Conservation (phyloP, 1,284 basidiomycete genomes). For the Pseudomicrostroma phylloplanum region DNA sequence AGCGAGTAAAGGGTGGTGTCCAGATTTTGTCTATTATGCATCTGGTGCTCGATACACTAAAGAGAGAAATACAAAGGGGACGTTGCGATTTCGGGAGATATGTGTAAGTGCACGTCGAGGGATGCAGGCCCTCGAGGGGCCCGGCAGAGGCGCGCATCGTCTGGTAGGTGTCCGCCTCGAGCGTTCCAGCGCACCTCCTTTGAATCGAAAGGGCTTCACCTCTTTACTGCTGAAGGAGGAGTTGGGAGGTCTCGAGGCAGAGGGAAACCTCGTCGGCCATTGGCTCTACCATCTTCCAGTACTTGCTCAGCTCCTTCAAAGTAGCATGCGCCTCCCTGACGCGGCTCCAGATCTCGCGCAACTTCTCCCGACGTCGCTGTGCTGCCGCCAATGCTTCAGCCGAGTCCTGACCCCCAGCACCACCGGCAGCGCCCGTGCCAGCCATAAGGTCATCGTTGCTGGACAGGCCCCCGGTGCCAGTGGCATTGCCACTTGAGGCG, state of each 20-base stretch:
- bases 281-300: slow-evolving; percentile 37
- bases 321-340: slow-evolving; percentile 36
- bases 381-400: background rate
- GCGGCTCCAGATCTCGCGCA: slow-evolving; percentile 36
- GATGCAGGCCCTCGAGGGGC: too few relatives aligned
- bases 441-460: background rate
- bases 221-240: slow-evolving; percentile 16
- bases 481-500: background rate
- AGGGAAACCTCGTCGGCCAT: slow-evolving; percentile 41
- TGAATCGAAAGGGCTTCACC: too few relatives aligned
- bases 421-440: background rate
- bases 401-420: background rate
- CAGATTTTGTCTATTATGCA: too few relatives aligned
- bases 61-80: too few relatives aligned
- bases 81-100: too few relatives aligned
- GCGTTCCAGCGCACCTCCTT: too few relatives aligned
- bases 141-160: too few relatives aligned
- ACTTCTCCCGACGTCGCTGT: slow-evolving; percentile 3
- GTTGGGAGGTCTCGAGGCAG: slow-evolving; percentile 37
- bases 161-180: too few relatives aligned
- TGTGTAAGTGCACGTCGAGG: too few relatives aligned
- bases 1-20: too few relatives aligned
- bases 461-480: background rate
- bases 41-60: too few relatives aligned
- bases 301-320: slow-evolving; percentile 29